phyloP scores from a whole-genome alignment of 2,329 filamentous ascomycete species.

The Penicillium sp. region DNA sequence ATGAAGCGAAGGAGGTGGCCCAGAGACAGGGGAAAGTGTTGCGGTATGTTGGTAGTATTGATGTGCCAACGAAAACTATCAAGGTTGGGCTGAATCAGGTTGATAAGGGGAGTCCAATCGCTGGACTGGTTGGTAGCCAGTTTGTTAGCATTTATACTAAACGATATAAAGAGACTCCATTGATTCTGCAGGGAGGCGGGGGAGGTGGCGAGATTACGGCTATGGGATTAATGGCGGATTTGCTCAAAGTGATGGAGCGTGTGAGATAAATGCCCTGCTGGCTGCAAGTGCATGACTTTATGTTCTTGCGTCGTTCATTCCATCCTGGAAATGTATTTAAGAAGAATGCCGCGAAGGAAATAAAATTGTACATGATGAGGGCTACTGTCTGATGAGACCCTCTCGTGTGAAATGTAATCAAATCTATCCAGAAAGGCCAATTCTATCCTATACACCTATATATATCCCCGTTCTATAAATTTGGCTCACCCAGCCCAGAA shows the following conservation, averaged over 20 bases:
- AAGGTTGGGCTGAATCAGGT: conserved; percentile 92
- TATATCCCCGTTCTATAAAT: conserved; percentile 17
- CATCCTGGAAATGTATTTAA: no score
- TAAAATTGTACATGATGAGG: no score
- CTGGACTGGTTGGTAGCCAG: conserved; percentile 93
- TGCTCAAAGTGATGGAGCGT: conserved; percentile 83
- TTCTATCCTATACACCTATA: neutral
- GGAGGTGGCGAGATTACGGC: conserved; percentile 95
- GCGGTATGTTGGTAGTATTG: conserved; percentile 90
- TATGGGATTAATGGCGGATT: conserved; percentile 91
- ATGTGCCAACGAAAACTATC: conserved; percentile 75
- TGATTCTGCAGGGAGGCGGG: conserved; percentile 93
- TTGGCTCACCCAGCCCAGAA: conserved; percentile 17
- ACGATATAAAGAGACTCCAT: conserved; percentile 84
- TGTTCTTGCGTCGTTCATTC: no score
- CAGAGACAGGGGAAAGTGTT: conserved; percentile 88
- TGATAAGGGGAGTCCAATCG: conserved; percentile 86
- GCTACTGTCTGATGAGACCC: no score
- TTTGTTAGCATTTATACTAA: conserved; percentile 99
- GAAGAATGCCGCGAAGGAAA: no score
- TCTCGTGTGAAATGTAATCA: neutral
- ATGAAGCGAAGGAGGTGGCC: conserved; percentile 78
- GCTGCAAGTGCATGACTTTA: no score
- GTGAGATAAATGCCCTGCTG: conserved; percentile 51
- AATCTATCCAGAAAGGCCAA: neutral